Base-by-base conservation (phyloP, 176 grass and related monocot species). In the Melocanna baccifera region DNA sequence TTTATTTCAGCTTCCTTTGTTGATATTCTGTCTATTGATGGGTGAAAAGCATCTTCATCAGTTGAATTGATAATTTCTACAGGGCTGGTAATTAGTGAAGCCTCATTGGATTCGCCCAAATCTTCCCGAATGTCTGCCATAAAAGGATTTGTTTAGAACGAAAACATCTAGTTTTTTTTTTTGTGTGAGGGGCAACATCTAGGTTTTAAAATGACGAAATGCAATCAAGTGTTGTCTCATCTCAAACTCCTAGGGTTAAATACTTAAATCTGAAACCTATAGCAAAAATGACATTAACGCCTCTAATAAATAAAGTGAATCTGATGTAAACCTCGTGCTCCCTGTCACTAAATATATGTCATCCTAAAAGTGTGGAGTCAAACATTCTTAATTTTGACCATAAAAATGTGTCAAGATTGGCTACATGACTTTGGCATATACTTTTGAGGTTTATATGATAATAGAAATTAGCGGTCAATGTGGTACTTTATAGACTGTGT, bases 91-190 rank as follows among this genome's bases (percentile, higher is more conserved):
- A 22, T 80, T 12, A 58, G 45, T 22, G 80, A 87, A 42, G 73
- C 79, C 87, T 91, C 91, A 88, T 59, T 79, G 63, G 55, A 71
- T 64, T 43, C 13, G 15, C 80, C 79, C 67, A 61, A 56, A 79
- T 92, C 68, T 73, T 94, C 83, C 29, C 0, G 30, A 52, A 48
- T 9, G 55, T 90, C 92, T 94, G 87, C 72, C 69, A 76, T 62
- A 81, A 86, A 88, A 50, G n/a, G 5, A 66, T 0, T 71, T 78
- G 48, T 80, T 69, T 53, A 76, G 63, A 36, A 41, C 2, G 1
- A 51, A 48, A 81, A 42, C 19, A 25, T 47, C 55, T 10, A 9
- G 51, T 0, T 58, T 19, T 8, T 29, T 29, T 22, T 14, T 61
- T 20, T 51, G 22, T 64, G 2, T 1, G 22, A 25, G 53, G 4